A percentile compares a stretch with the other conserved stretches of the same genome.
Evolutionary conservation across 768 basidiomycete genomes (phyloP).

Genomic region (Calocybe cyanea): DNA sequence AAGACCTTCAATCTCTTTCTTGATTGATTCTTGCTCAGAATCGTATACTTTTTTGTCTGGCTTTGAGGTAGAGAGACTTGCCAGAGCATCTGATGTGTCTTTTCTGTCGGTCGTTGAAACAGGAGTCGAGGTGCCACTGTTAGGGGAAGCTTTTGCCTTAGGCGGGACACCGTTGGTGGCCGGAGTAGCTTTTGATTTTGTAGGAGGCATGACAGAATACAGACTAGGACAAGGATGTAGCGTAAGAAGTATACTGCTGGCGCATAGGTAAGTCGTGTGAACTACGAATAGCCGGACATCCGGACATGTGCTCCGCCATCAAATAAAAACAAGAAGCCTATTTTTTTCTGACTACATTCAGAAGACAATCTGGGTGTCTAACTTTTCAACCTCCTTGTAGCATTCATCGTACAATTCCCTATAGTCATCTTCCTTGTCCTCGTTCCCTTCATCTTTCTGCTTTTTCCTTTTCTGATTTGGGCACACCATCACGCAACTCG

Average conservation of each 20-base stretch:
- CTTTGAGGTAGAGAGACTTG: conserved; percentile 43
- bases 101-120: conserved; percentile 37
- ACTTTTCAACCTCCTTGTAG: conserved; percentile 76
- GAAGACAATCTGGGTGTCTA: conserved; percentile 69
- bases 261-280: conserved; percentile 21
- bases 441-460: conserved; percentile 54
- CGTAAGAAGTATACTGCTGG: conserved; percentile 17
- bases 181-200: conserved; percentile 52
- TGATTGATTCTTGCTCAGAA: conserved; percentile 78
- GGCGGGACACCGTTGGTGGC: conserved; percentile 35
- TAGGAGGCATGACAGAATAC: conserved; percentile 36
- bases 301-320: too few relatives aligned
- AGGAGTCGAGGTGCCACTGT: conserved; percentile 47
- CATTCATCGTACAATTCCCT: conserved; percentile 84
- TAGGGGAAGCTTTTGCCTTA: conserved; percentile 41
- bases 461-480: conserved; percentile 76
- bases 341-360: too few relatives aligned
- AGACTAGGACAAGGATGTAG: conserved; percentile 19
- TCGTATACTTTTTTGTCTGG: conserved; percentile 89
- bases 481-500: conserved; percentile 95
- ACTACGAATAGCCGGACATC: conserved; percentile 14
- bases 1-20: conserved; percentile 77
- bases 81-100: conserved; percentile 39
- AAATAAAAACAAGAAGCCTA: too few relatives aligned
- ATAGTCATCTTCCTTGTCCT: conserved; percentile 79